Percentiles rank a stretch among this genome's conserved stretches.
These are phyloP conservation scores for Chalara sp. DNA, from an alignment of 2,329 filamentous ascomycete genomes.

Conservation along the genomic window DNA sequence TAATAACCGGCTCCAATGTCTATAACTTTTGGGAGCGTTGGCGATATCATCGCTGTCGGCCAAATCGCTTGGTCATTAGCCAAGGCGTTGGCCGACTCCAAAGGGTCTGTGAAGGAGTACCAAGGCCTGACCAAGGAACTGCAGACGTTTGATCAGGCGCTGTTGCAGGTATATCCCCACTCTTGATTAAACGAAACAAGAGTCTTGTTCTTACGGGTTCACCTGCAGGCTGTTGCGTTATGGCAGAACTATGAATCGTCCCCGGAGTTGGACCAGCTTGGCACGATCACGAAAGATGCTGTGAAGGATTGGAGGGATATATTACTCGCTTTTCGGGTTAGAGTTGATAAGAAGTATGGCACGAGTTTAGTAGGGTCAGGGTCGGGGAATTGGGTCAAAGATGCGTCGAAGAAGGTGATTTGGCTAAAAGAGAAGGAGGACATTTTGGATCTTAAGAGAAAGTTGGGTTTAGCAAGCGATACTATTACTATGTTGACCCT, in stretches of 20 bases:
- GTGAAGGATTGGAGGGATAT: constrained; percentile 3
- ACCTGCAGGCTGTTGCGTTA: background rate
- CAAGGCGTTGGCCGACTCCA: background rate
- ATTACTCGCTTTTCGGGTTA: constrained; percentile 2
- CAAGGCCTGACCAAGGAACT: constrained; percentile 7
- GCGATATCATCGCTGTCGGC: constrained; percentile 1
- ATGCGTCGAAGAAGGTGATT: constrained; percentile 2
- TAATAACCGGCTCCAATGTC: background rate
- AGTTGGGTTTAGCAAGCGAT: constrained; percentile 1
- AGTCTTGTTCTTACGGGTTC: no score
- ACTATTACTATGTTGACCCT: constrained; percentile 5
- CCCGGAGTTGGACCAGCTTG: no score
- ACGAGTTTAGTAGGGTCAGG: background rate
- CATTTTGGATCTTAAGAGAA: constrained; percentile 7
- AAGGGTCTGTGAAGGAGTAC: constrained; percentile 8
- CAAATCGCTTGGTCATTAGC: constrained; percentile 5
- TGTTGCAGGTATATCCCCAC: constrained; percentile 6
- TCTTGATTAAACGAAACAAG: background rate
- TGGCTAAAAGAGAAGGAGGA: constrained; percentile 9
- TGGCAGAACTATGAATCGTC: constrained; percentile 7
- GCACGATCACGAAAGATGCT: background rate
- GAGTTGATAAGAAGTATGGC: constrained; percentile 5
- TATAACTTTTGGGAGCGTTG: constrained; percentile 1
- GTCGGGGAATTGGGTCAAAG: constrained; percentile 7
- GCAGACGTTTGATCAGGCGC: constrained; percentile 2